Evolutionary conservation across 768 basidiomycete genomes (phyloP), one percentile per base, ranked within the genome.

Genomic region (Psilocybe cyanescens): DNA sequence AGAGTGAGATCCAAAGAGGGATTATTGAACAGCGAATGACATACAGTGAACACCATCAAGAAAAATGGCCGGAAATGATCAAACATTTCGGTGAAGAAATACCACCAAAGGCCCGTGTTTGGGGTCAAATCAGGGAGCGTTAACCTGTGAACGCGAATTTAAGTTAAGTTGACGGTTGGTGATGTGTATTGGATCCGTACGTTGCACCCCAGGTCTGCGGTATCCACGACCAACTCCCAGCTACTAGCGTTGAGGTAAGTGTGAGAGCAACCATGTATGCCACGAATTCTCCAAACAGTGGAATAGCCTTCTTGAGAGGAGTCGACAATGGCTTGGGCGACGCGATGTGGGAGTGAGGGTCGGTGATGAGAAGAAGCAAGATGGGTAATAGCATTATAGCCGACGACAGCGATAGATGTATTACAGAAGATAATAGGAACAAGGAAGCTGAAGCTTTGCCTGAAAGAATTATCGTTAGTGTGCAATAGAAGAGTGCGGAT

Each of bases 61-160:
- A 97, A 99, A 78, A 98, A 98, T 3, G 90, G 86, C 31, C 97
- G 81, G 80, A 98, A 99, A 71, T 99, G 92, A 71, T 98, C 97
- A 65, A 99, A 99, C 92, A 98, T 98, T 73, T 99, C 97, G 9
- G 95, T 98, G 77, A 99, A 98, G 79, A 99, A 99, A 74, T 99
- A 99, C 97, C 97, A 99, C 92, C 95, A 95, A 30, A 98, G 76
- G 1, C 97, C 97, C 3, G 92, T 87, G 67, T 96, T 99, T 0
- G 97, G 97, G 8, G 94, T 95, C 63, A 99, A 75, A 71, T 97
- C 96, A 1, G 92, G 91, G 8, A 97, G 84, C 17, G 83, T 85
- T 24, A 97, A 69, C 49, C 96, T 98, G 66, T 28, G 30, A 24
- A 65, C 55, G 24, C 35, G n/a, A 12, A 33, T 9, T 4, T 8